Evolutionary conservation across 805 yeast species (phyloP).

Genomic region (Kregervanrija pseudodelftensis): DNA sequence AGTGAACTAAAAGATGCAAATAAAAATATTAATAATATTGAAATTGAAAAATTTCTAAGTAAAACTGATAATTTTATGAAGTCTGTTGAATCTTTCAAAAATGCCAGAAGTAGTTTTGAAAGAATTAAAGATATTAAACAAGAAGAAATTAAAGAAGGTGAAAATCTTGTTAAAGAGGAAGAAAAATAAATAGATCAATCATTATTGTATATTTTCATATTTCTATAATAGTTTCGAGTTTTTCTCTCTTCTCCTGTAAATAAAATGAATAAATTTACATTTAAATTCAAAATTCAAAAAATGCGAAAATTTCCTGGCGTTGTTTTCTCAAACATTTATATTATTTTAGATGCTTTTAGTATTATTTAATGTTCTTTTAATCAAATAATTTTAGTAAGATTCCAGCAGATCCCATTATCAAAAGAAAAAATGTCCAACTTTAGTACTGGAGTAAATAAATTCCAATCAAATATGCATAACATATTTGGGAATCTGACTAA

Average conservation of each 20-base stretch:
- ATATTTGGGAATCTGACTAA: conserved; percentile 7
- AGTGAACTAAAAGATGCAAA: conserved; percentile 9
- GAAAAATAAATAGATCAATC: background rate
- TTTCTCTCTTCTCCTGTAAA: background rate
- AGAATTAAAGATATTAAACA: background rate
- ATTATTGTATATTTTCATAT: no score
- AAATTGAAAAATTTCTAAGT: background rate
- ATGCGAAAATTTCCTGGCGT: no score
- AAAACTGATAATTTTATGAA: background rate
- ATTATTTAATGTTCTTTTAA: no score
- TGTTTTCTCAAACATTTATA: no score
- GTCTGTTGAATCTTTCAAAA: background rate
- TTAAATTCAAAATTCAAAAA: no score
- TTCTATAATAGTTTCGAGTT: no score
- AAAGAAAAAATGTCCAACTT: conserved; percentile 5
- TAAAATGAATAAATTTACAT: background rate
- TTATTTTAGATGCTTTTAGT: no score
- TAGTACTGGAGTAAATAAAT: conserved; percentile 7
- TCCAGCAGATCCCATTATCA: no score
- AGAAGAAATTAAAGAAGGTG: background rate
- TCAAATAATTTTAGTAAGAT: no score
- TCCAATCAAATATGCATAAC: conserved; percentile 8
- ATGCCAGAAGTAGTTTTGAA: conserved; percentile 3
- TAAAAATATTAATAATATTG: background rate
- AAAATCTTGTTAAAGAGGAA: background rate